These are phyloP conservation scores for Singerocomus inundabilis DNA, from an alignment of 1,284 basidiomycete species.

Conservation along the genomic window DNA sequence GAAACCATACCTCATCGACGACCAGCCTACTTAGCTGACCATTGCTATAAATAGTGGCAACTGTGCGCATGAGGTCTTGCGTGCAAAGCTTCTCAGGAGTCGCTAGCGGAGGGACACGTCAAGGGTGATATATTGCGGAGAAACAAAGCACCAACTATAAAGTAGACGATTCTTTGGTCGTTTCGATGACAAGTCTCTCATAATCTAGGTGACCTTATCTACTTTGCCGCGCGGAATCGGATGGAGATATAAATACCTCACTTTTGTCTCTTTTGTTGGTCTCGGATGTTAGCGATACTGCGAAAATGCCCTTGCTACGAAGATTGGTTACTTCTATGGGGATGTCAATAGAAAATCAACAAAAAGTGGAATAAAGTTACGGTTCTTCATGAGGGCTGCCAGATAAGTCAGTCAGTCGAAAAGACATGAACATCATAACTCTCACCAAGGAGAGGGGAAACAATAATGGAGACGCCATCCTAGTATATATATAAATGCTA, in stretches of 20 bases:
- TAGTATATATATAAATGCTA: slow-evolving; percentile 22
- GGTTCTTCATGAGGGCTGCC: slow-evolving; percentile 81
- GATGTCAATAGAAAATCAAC: slow-evolving; percentile 6
- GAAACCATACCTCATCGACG: slow-evolving; percentile 67
- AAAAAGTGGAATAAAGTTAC: slow-evolving; percentile 37
- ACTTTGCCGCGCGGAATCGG: not conserved
- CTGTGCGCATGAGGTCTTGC: slow-evolving; percentile 49
- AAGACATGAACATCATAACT: not conserved
- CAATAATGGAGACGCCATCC: slow-evolving; percentile 74
- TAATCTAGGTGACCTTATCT: slow-evolving; percentile 45
- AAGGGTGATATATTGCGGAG: slow-evolving; percentile 10
- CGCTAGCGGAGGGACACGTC: slow-evolving; percentile 33
- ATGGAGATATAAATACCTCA: slow-evolving; percentile 44
- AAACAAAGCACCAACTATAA: slow-evolving; percentile 54
- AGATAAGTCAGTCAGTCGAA: not conserved
- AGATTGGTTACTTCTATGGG: slow-evolving; percentile 65
- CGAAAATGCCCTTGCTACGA: slow-evolving; percentile 52
- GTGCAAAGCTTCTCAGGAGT: slow-evolving; percentile 76
- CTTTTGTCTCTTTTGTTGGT: slow-evolving; percentile 51
- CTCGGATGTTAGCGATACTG: slow-evolving; percentile 68
- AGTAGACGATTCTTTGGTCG: slow-evolving; percentile 63
- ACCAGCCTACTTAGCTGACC: slow-evolving; percentile 68
- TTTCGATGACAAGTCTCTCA: slow-evolving; percentile 59
- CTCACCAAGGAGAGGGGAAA: slow-evolving; percentile 71
- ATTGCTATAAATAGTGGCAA: slow-evolving; percentile 52